Base-by-base conservation (phyloP, 768 basidiomycete genomes). In the Termitomyces titanicus region DNA sequence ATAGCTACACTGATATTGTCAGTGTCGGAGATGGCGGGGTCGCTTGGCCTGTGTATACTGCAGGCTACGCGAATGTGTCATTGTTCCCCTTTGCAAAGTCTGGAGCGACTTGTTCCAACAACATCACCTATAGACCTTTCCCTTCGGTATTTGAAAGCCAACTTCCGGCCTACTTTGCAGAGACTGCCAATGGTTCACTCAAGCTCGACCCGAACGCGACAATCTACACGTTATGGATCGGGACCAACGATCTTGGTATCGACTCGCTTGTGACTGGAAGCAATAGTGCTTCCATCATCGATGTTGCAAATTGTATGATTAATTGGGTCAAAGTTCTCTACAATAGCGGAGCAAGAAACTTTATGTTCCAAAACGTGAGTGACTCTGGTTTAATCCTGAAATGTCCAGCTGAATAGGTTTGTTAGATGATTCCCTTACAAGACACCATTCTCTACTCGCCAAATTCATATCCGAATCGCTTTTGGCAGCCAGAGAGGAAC, bases 51-150 rank as follows among this genome's bases (percentile, higher is more conserved):
- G 72, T 79, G 0, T 86, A 83, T 57, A 81, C 78, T 1, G 78
- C 83, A 2, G 75, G 72, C 29, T 84, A 85, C 53, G 79, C 83
- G 1, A 63, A 74, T 22, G 75, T 82, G 51, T 66, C 72, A 24
- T 72, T 86, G 8, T 80, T 76, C 66, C 80, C 82, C 6, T 85
- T 81, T 64, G 85, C 86, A 0, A 72, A 74, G 10, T 74, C 83
- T 0, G 86, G 86, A 0, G 86, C 83, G 9, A 82, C 82, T 0
- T 88, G 86, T 65, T 85, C 83, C 2, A 86, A 87, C 64, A 74
- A 78, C 37, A 68, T 86, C 59, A 86, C 84, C 10, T 72, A 71
- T 63, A 71, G 81, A 9, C 79, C 81, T 1, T 85, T 79, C 66
- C 85, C 85, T 0, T 75, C 82, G 0, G 64, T 88, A 33, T 79